Percentiles rank a stretch among this genome's conserved stretches.
Evolutionary conservation across 1,284 basidiomycete genomes (phyloP).

Genomic region (Termitomyces sp.): DNA sequence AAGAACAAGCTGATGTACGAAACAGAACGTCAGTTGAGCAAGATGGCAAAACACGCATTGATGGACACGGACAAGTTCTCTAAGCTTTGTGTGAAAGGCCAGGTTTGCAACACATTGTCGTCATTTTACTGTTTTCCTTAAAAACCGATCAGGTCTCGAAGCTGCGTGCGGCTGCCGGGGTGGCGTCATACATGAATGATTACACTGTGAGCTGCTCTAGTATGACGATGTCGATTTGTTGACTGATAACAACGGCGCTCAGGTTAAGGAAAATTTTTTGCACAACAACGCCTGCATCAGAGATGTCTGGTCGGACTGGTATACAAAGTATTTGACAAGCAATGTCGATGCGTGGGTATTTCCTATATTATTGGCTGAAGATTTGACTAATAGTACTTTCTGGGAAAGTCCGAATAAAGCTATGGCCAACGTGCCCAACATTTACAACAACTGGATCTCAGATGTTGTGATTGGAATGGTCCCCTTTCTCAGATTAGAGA

Average conservation of each 20-base stretch:
- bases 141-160: not conserved
- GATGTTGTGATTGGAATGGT: not conserved
- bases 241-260: not conserved
- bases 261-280: not conserved
- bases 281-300: not conserved
- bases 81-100: not conserved
- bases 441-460: not conserved
- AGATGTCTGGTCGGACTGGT: not conserved
- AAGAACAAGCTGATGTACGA: not conserved
- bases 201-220: not conserved
- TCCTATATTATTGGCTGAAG: not conserved
- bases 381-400: not conserved
- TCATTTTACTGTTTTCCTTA: not conserved
- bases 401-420: not conserved
- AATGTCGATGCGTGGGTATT: conserved; percentile 2
- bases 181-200: conserved; percentile 1
- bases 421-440: not conserved
- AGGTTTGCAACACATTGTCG: not conserved
- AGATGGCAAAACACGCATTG: not conserved
- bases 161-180: conserved; percentile 2
- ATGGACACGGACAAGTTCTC: not conserved
- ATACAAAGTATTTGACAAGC: not conserved
- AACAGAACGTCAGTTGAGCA: not conserved
- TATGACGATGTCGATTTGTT: not conserved
- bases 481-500: not conserved